phyloP scores from a whole-genome alignment of 2,329 filamentous ascomycete species.

The Cercospora brassicicola region DNA sequence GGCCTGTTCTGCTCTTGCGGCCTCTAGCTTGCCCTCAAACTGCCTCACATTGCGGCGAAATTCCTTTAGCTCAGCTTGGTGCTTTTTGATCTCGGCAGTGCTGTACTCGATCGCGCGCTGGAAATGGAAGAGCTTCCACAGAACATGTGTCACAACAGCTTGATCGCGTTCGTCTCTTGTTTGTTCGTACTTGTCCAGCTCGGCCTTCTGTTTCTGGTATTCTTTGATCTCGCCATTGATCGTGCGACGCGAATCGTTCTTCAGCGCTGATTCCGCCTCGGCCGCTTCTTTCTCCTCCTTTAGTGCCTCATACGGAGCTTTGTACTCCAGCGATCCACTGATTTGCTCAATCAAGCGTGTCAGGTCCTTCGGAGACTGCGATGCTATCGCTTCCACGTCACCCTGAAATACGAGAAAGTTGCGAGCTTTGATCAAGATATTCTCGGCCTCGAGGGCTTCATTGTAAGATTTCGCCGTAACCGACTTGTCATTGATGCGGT shows the following conservation, averaged over 20 bases:
- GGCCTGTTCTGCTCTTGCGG: conserved; percentile 79
- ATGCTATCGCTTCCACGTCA: conserved; percentile 94
- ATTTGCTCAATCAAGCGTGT: conserved; percentile 96
- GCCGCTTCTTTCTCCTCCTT: conserved; percentile 84
- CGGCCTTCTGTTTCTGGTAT: conserved; percentile 93
- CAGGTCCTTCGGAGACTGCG: conserved; percentile 89
- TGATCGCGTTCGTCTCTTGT: conserved; percentile 89
- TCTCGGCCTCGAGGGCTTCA: conserved; percentile 84
- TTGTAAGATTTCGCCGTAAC: conserved; percentile 94
- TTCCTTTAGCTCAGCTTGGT: conserved; percentile 93
- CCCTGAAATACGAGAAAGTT: conserved; percentile 99
- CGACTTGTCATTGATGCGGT: conserved; percentile 89
- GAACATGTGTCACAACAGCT: conserved; percentile 85
- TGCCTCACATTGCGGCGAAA: conserved; percentile 83
- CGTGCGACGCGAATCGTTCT: conserved; percentile 82
- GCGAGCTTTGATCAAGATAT: conserved; percentile 94
- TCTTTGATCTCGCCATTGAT: conserved; percentile 98
- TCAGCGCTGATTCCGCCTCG: conserved; percentile 82
- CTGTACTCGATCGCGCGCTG: conserved; percentile 92
- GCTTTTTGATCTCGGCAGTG: conserved; percentile 82
- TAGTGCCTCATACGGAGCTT: conserved; percentile 87
- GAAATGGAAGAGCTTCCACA: conserved; percentile 97
- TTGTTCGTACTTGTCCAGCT: conserved; percentile 87
- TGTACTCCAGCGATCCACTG: conserved; percentile 91
- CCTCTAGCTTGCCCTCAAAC: conserved; percentile 76